A percentile compares a stretch with the other conserved stretches of the same genome.
Evolutionary conservation across 225 moss, liverwort and hornwort genomes (phyloP).

Genomic region (Bryoerythrophyllum caledonicum): DNA sequence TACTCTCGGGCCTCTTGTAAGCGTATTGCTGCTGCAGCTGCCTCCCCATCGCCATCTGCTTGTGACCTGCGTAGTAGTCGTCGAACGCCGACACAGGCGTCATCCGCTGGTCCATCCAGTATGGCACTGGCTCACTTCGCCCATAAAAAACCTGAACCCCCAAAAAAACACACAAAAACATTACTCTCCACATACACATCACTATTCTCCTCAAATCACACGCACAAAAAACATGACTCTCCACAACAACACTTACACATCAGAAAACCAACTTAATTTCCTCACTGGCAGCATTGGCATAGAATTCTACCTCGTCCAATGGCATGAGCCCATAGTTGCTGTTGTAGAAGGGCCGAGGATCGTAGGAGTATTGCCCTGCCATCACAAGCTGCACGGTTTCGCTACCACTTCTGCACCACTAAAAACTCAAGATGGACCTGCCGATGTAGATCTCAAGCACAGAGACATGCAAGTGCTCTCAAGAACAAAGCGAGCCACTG

Average conservation of each 20-base stretch:
- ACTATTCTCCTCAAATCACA: background rate
- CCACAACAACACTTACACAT: background rate
- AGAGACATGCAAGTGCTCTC: background rate
- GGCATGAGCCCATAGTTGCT: constrained; percentile 38
- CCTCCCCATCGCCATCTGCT: constrained; percentile 28
- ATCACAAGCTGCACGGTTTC: constrained; percentile 10
- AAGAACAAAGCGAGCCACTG: background rate
- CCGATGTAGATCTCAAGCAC: constrained; percentile 3
- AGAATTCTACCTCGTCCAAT: constrained; percentile 44
- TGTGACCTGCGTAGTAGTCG: constrained; percentile 12
- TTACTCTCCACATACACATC: background rate
- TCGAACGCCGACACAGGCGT: constrained; percentile 12
- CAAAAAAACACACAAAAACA: background rate
- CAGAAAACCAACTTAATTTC: background rate
- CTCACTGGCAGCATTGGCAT: background rate
- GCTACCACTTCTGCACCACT: background rate
- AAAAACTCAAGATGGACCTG: background rate
- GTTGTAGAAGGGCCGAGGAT: constrained; percentile 54
- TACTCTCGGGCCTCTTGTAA: constrained; percentile 31
- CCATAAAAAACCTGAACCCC: constrained; percentile 47
- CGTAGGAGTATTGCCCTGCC: constrained; percentile 60
- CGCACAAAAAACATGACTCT: too few species aligned
- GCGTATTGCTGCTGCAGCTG: constrained; percentile 33
- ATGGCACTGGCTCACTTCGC: constrained; percentile 34
- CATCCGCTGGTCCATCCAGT: constrained; percentile 62